A percentile compares a stretch with the other conserved stretches of the same genome.
phyloP scores from a whole-genome alignment of 345 rosid species.

The Anastatica hierochuntica region DNA sequence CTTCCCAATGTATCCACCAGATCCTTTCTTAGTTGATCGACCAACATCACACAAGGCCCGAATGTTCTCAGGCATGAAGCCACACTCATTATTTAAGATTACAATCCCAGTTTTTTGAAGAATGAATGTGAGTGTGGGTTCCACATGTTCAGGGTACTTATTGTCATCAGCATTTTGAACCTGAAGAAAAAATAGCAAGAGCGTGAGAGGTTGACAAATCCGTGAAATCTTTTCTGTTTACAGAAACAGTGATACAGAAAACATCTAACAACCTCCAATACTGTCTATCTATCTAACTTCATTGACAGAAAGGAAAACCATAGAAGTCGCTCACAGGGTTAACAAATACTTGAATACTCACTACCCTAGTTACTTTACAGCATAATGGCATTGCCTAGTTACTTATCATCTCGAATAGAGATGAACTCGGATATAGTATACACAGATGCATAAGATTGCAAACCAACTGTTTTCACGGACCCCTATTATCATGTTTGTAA shows the following conservation, averaged over 20 bases:
- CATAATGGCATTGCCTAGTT: conserved; percentile 1
- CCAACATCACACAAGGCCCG: conserved; percentile 96
- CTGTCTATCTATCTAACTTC: background rate
- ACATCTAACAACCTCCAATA: conserved; percentile 2
- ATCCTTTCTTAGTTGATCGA: conserved; percentile 81
- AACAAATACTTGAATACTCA: background rate
- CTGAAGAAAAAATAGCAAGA: conserved; percentile 41
- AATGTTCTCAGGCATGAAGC: conserved; percentile 76
- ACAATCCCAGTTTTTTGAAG: conserved; percentile 63
- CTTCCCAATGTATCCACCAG: conserved; percentile 83
- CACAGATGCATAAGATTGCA: background rate
- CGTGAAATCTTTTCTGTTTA: background rate
- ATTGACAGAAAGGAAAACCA: background rate
- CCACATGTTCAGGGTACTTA: conserved; percentile 52
- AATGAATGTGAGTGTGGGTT: conserved; percentile 79
- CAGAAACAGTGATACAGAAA: background rate
- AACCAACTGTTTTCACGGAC: too few relatives aligned
- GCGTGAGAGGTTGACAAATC: conserved; percentile 12
- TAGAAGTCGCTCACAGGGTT: background rate
- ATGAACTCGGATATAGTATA: background rate
- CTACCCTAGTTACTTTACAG: conserved; percentile 4
- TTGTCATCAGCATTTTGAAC: conserved; percentile 99
- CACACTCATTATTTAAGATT: conserved; percentile 81
- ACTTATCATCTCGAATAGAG: background rate
- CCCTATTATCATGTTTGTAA: conserved; percentile 6